Conservation (phyloP, 805 yeast species). For the Kregervanrija pseudodelftensis region DNA sequence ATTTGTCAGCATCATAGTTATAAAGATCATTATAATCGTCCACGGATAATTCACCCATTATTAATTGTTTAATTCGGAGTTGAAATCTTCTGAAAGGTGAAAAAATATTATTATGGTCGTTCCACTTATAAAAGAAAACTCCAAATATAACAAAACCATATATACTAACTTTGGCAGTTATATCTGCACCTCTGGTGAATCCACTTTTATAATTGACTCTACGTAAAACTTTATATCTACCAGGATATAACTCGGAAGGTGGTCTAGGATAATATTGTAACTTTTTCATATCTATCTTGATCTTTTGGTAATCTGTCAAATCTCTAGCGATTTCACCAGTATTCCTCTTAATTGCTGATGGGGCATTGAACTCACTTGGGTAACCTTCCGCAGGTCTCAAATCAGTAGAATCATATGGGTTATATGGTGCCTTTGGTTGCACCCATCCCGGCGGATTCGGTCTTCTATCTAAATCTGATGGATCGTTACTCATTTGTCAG, state of each 20-base stretch:
- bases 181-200: slow-evolving; percentile 54
- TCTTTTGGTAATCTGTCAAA: slow-evolving; percentile 59
- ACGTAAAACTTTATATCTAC: slow-evolving; percentile 66
- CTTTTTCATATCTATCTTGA: slow-evolving; percentile 66
- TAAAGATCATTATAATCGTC: slow-evolving; percentile 60
- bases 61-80: slow-evolving; percentile 44
- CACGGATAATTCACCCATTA: slow-evolving; percentile 47
- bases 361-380: slow-evolving; percentile 71
- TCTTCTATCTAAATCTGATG: slow-evolving; percentile 42
- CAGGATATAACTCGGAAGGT: slow-evolving; percentile 63
- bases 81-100: slow-evolving; percentile 60
- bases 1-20: slow-evolving; percentile 31
- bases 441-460: slow-evolving; percentile 78
- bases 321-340: slow-evolving; percentile 45
- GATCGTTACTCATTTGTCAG: slow-evolving; percentile 1
- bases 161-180: slow-evolving; percentile 46
- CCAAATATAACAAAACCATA: slow-evolving; percentile 47
- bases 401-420: slow-evolving; percentile 77
- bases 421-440: slow-evolving; percentile 77
- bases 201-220: slow-evolving; percentile 45
- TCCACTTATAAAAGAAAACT: slow-evolving; percentile 76
- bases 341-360: slow-evolving; percentile 49
- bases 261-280: slow-evolving; percentile 78
- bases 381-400: slow-evolving; percentile 76
- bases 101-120: slow-evolving; percentile 71